Evolutionary conservation across 352 stramenopile genomes (phyloP), one percentile per base, ranked within the genome.

Genomic region (Globisporangium middletonii): DNA sequence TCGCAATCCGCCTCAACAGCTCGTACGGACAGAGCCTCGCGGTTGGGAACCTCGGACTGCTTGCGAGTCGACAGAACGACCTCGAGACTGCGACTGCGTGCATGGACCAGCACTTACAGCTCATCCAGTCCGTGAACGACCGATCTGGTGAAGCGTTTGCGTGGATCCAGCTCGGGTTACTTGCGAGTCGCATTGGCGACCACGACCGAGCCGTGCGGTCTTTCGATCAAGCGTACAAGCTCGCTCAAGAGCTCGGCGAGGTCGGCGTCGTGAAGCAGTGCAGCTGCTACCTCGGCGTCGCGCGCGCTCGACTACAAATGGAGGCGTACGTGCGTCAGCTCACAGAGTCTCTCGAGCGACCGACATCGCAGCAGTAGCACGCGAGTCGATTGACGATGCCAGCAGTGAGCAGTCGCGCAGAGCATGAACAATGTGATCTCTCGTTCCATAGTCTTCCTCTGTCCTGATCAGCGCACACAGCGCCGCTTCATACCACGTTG

Each of bases 91-190:
- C 87, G 0, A 62, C 73, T 9, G 83, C 87, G 7, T 97, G 87
- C 57, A 84, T 97, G 67, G 88, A 97, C 55, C 88, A 96, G 69
- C 86, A 96, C 60, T 57, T 97, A 11, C 87, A 97, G 65, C 78
- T 96, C 12, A 85, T 94, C 23, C 86, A 96, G 66, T 87, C 79
- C 30, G 77, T 96, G 18, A 80, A 79, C 38, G 86, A 96, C 62
- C 74, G 69, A 11, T 63, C 79, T 15, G 83, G 73, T 0, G 86
- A 97, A 61, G 77, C 81, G 9, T 92, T 92, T 50, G 83, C 87
- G 9, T 96, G 83, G 84, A 90, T 94, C 53, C 85, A 94, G 49
- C 70, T 97, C 1, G 87, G 87, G 0, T 68, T 94, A 37, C 65
- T 97, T 23, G 82, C 79, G 30, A 86, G 73, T 53, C 75, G 73